Conservation (phyloP, 2,329 filamentous ascomycete species). For the Fonsecaea monophora region DNA sequence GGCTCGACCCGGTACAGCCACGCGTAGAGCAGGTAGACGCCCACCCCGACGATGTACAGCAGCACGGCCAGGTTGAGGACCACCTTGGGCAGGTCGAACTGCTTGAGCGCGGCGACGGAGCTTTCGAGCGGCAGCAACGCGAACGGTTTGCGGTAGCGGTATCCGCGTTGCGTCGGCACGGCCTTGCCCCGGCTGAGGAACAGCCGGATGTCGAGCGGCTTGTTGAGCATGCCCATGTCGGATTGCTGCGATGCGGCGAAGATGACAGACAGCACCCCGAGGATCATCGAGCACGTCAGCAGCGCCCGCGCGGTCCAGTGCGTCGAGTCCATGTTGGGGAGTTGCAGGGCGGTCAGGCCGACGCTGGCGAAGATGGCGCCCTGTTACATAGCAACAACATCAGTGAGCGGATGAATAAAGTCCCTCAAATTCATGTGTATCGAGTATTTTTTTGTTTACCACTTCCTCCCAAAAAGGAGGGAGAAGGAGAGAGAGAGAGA, state of each 20-base stretch:
- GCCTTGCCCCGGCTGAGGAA: conserved; percentile 27
- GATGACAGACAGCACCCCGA: conserved; percentile 26
- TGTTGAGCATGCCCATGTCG: conserved; percentile 22
- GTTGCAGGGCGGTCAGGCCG: conserved; percentile 26
- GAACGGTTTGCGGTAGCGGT: conserved; percentile 16
- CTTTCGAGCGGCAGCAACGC: conserved; percentile 20
- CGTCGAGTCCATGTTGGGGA: conserved; percentile 23
- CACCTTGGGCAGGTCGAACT: conserved; percentile 15
- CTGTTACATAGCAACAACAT: not conserved
- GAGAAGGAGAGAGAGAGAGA: too few relatives aligned
- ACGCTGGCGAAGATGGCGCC: conserved; percentile 30
- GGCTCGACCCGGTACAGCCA: conserved; percentile 26
- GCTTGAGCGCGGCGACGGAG: conserved; percentile 20
- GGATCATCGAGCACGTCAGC: conserved; percentile 20
- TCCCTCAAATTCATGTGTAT: too few relatives aligned
- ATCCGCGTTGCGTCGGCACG: conserved; percentile 5
- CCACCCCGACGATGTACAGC: conserved; percentile 24
- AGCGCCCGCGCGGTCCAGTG: conserved; percentile 28
- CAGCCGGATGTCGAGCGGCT: conserved; percentile 19
- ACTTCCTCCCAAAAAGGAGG: too few relatives aligned
- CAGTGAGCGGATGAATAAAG: not conserved
- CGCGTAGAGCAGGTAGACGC: conserved; percentile 20
- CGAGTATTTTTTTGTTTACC: too few relatives aligned
- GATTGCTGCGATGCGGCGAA: conserved; percentile 20
- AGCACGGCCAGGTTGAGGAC: conserved; percentile 24